These are phyloP conservation scores for Glycyrrhiza uralensis DNA, from an alignment of 306 rosid genomes.

Conservation along the genomic window DNA sequence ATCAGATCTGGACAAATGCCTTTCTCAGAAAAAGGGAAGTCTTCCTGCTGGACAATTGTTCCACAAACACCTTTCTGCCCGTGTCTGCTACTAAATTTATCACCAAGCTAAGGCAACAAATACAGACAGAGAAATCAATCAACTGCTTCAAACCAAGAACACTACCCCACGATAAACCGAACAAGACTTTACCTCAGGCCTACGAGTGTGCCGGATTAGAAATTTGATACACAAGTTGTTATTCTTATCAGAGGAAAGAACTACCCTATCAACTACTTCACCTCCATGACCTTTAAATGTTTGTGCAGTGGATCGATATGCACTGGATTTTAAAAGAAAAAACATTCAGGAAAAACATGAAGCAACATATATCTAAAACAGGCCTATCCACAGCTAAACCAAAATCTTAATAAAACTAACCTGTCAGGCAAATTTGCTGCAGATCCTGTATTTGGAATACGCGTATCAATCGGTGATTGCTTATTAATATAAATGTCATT, in stretches of 20 bases:
- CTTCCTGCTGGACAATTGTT: conserved; percentile 92
- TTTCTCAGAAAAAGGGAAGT: conserved; percentile 92
- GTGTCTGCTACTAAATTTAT: conserved; percentile 98
- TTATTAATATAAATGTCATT: conserved; percentile 66
- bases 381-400: not conserved
- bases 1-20: conserved; percentile 98
- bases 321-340: conserved; percentile 47
- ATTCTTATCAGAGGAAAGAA: conserved; percentile 68
- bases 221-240: conserved; percentile 69
- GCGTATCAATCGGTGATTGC: conserved; percentile 60
- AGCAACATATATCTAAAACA: conserved; percentile 3
- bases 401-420: conserved; percentile 29
- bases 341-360: conserved; percentile 14
- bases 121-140: conserved; percentile 22
- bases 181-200: conserved; percentile 76
- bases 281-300: conserved; percentile 68
- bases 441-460: conserved; percentile 24
- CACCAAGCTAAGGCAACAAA: conserved; percentile 63
- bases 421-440: conserved; percentile 52
- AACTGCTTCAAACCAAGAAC: not conserved
- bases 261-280: conserved; percentile 86
- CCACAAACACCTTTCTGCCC: conserved; percentile 99
- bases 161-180: conserved; percentile 1
- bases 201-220: conserved; percentile 80
- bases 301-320: conserved; percentile 41